A percentile compares a stretch with the other conserved stretches of the same genome.
These are phyloP conservation scores for Talaromyces marneffei DNA, from an alignment of 2,329 filamentous ascomycete species.

Conservation along the genomic window DNA sequence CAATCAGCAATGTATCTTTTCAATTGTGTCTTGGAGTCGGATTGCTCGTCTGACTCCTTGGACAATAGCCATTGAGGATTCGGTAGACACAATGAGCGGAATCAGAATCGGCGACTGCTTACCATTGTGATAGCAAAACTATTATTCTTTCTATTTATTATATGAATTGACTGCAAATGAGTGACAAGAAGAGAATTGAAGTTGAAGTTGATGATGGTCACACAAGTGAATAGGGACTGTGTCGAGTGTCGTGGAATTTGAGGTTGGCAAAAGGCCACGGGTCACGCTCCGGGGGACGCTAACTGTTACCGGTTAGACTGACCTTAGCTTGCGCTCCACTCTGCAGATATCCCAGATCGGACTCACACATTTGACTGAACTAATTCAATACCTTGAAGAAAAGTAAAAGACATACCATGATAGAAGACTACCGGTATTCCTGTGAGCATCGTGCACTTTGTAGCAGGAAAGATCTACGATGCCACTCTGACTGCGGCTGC, in stretches of 20 bases:
- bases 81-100: neutral
- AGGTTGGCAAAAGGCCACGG: slow-evolving; percentile 15
- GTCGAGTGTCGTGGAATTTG: neutral
- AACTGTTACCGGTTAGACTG: neutral
- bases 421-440: neutral
- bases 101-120: neutral
- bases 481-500: too few relatives aligned
- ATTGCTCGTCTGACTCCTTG: neutral
- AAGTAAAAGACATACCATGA: too few relatives aligned
- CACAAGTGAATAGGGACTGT: neutral
- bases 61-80: neutral
- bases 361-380: neutral
- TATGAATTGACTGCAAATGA: slow-evolving; percentile 9
- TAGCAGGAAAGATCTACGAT: too few relatives aligned
- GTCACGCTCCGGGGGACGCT: slow-evolving; percentile 13
- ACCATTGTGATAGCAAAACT: slow-evolving; percentile 11
- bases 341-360: neutral
- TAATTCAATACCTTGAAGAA: too few relatives aligned
- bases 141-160: neutral
- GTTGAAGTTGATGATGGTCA: neutral
- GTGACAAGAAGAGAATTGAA: slow-evolving; percentile 6
- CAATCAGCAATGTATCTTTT: neutral
- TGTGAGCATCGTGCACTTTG: too few relatives aligned
- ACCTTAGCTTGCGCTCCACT: neutral
- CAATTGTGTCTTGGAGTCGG: neutral